Base-by-base conservation (phyloP, 1,139 yeast species). In the Geotrichum macrosporum region DNA sequence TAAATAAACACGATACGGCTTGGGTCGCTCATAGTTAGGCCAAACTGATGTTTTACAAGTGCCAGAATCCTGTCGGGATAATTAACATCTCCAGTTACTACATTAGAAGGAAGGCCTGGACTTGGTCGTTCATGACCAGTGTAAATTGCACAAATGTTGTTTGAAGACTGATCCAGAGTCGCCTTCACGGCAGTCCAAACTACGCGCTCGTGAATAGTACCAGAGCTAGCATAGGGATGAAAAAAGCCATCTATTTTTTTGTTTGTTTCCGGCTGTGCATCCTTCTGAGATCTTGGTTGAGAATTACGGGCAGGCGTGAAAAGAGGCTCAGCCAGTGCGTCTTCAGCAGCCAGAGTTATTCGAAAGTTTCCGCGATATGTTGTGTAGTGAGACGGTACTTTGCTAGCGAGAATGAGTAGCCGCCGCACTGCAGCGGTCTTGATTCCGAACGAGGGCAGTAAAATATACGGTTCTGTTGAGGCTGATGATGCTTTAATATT, bases 131-230 rank as follows among this genome's bases (percentile, higher is more conserved):
- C 47, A 22, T 81, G 84, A 19, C 87, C 86, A 19, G 95, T 83
- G 63, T 92, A 92, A 8, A 92, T 71, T 2, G 78, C 81, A 6
- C 77, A 86, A n/a, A 84, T 68, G 56, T 80, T 78, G 35, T 66
- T 63, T 4, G 69, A 68, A 53, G 74, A 72, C 31, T 73, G 68
- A 9, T 65, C 57, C 50, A 88, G 69, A 0, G 95, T 85, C 21
- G 83, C 75, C 55, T 78, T 74, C 4, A 92, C 86, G 0, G 96
- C 96, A 50, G 86, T 88, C 98, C 98, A 92, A 38, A 92, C 71
- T 0, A 92, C 98, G 44, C 94, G 76, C 64, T 94, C 98, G 21
- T 98, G 98, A 32, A 98, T 98, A 15, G 98, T 98, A 33, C 95
- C 96, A 39, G 95, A 94, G 63, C 85, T 85, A 54, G 96, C 89